phyloP scores from a whole-genome alignment of 2,329 filamentous ascomycete species.

The Trichoderma hamatum region DNA sequence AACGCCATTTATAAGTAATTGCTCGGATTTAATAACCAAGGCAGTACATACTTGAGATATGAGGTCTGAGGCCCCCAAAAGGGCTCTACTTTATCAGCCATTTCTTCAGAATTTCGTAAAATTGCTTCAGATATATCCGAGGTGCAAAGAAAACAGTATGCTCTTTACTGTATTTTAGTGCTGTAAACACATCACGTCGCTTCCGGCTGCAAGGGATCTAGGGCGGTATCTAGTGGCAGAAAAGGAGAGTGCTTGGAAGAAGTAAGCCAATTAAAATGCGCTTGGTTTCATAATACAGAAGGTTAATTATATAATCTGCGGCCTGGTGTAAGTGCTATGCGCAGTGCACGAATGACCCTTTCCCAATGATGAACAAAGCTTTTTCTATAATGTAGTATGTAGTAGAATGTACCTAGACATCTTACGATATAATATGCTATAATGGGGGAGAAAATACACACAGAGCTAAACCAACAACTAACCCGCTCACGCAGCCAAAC shows the following conservation, averaged over 20 bases:
- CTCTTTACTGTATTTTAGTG: not conserved
- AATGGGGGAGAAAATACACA: not conserved
- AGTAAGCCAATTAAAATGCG: not conserved
- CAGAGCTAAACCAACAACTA: not conserved
- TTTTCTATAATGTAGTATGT: not conserved
- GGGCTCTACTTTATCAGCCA: conserved; percentile 15
- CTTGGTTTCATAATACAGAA: not conserved
- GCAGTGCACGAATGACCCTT: not conserved
- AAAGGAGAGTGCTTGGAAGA: not conserved
- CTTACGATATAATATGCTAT: not conserved
- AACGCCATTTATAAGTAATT: not conserved
- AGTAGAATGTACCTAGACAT: not conserved
- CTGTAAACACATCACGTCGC: not conserved
- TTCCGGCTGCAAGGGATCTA: not conserved
- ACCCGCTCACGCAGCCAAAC: not conserved
- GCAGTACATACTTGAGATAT: conserved; percentile 36
- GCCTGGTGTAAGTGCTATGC: not conserved
- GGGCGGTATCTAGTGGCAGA: not conserved
- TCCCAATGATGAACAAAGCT: not conserved
- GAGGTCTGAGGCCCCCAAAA: conserved; percentile 41
- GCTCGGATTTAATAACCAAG: not conserved
- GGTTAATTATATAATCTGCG: not conserved
- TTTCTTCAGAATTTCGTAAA: not conserved
- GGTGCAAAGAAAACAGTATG: not conserved
- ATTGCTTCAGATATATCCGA: not conserved